Conservation (phyloP, 768 basidiomycete species). For the Boletus eberwhitei region DNA sequence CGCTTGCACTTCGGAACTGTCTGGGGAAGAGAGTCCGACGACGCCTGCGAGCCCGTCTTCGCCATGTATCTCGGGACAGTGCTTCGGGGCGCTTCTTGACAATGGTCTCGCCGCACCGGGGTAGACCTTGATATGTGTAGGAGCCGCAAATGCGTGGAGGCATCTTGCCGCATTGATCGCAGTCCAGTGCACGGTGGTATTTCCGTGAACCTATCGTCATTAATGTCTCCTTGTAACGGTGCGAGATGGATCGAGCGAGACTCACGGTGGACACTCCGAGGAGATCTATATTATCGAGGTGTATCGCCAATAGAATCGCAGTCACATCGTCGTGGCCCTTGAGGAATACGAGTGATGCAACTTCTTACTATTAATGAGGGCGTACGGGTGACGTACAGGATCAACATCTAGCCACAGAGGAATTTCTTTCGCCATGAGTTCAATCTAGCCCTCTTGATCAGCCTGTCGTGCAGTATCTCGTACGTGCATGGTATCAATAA, state of each 20-base stretch:
- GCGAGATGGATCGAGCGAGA: neutral
- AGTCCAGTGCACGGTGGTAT: slow-evolving; percentile 60
- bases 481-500: neutral
- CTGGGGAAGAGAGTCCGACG: slow-evolving; percentile 60
- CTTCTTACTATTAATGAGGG: neutral
- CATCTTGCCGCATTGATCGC: slow-evolving; percentile 74
- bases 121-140: slow-evolving; percentile 54
- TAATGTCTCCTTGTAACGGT: neutral
- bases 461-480: neutral
- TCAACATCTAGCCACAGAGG: slow-evolving; percentile 64
- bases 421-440: slow-evolving; percentile 11
- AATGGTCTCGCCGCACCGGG: slow-evolving; percentile 72
- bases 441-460: neutral
- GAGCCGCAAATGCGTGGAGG: slow-evolving; percentile 70
- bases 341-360: neutral
- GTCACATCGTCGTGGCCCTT: slow-evolving; percentile 91
- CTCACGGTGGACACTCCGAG: slow-evolving; percentile 82
- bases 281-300: slow-evolving; percentile 61
- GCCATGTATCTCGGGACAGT: slow-evolving; percentile 81
- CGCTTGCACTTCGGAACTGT: slow-evolving; percentile 46
- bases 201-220: slow-evolving; percentile 71
- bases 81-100: slow-evolving; percentile 47
- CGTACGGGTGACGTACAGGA: slow-evolving; percentile 45
- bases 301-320: slow-evolving; percentile 74
- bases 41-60: slow-evolving; percentile 81